Percentiles rank a stretch among this genome's conserved stretches.
These are phyloP conservation scores for Eragrostis nindensis DNA, from an alignment of 176 grass and related monocot species.

Conservation along the genomic window DNA sequence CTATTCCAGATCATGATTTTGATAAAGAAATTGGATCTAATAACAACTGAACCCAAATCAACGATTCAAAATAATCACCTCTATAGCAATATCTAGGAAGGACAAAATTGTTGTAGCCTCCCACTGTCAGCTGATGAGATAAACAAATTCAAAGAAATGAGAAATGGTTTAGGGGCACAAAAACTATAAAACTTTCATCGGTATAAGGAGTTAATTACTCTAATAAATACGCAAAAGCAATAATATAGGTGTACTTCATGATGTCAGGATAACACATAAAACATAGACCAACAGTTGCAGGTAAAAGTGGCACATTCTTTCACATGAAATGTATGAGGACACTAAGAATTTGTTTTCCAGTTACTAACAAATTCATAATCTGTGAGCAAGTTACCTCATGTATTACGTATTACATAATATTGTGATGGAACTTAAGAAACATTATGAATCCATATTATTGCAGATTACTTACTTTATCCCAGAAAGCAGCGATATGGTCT, in stretches of 20 bases:
- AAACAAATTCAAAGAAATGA: conserved; percentile 21
- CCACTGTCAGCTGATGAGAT: conserved; percentile 59
- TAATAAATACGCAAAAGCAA: neutral
- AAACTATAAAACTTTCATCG: neutral
- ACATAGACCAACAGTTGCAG: neutral
- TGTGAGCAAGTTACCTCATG: too few species aligned
- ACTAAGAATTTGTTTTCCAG: neutral
- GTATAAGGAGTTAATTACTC: neutral
- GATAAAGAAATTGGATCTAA: conserved; percentile 9
- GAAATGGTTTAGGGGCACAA: neutral
- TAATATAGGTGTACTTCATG: neutral
- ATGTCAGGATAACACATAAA: conserved; percentile 13
- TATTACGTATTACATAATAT: conserved; percentile 19
- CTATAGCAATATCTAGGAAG: conserved; percentile 57
- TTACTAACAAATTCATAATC: conserved; percentile 10
- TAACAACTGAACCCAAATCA: neutral
- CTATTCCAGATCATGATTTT: conserved; percentile 13
- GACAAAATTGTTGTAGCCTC: conserved; percentile 67
- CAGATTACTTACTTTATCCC: conserved; percentile 78
- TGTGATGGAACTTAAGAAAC: neutral
- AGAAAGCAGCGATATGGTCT: conserved; percentile 69
- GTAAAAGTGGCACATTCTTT: too few species aligned
- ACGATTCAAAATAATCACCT: conserved; percentile 52
- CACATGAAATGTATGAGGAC: neutral
- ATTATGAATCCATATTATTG: conserved; percentile 6